Evolutionary conservation across 352 stramenopile species (phyloP).

Genomic region (Phytophthora vignae): DNA sequence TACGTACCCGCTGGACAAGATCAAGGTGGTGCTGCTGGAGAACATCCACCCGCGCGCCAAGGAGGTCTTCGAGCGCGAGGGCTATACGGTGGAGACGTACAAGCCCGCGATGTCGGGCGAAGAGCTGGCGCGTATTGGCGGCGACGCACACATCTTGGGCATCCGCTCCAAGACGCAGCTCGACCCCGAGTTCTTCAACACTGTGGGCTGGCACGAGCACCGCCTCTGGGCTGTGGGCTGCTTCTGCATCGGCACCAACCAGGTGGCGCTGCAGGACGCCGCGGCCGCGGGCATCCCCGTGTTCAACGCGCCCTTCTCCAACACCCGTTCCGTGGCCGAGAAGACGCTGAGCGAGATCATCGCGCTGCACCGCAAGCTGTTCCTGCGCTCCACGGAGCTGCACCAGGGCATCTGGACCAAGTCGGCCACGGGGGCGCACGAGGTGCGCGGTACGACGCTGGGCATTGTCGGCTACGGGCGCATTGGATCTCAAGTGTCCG

Average conservation of each 20-base stretch:
- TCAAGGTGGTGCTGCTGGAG: slow-evolving; percentile 86
- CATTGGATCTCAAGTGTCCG: slow-evolving; percentile 86
- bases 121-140: slow-evolving; percentile 74
- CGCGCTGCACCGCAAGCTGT: slow-evolving; percentile 85
- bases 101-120: slow-evolving; percentile 78
- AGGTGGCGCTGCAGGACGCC: slow-evolving; percentile 70
- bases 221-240: slow-evolving; percentile 82
- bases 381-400: slow-evolving; percentile 78
- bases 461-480: slow-evolving; percentile 85
- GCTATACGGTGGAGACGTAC: slow-evolving; percentile 81
- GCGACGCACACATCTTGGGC: slow-evolving; percentile 80
- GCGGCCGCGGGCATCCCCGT: slow-evolving; percentile 76
- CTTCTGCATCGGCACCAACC: slow-evolving; percentile 89
- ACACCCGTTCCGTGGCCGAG: slow-evolving; percentile 86
- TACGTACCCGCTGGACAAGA: slow-evolving; percentile 80
- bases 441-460: slow-evolving; percentile 84
- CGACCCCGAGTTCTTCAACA: slow-evolving; percentile 79
- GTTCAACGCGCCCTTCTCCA: slow-evolving; percentile 89
- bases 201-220: slow-evolving; percentile 81
- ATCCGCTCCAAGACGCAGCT: slow-evolving; percentile 89
- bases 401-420: slow-evolving; percentile 85
- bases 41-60: slow-evolving; percentile 86
- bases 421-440: slow-evolving; percentile 76
- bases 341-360: slow-evolving; percentile 88
- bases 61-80: slow-evolving; percentile 80